Conservation (phyloP, 2,329 filamentous ascomycete genomes). For the Fusarium longipes region DNA sequence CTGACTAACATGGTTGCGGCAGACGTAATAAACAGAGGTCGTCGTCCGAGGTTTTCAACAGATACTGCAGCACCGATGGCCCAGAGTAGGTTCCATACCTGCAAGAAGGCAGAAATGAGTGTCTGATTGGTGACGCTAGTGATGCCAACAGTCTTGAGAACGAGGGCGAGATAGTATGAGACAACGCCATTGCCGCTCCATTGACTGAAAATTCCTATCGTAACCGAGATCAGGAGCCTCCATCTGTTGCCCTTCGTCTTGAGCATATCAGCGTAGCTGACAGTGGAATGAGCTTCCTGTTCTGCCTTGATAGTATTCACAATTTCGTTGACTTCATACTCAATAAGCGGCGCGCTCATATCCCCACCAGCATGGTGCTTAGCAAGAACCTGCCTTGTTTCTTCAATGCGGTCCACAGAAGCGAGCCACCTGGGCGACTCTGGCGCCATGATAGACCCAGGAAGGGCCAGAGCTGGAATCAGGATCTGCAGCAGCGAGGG, state of each 20-base stretch:
- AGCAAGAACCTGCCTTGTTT: not conserved
- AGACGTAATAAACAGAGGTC: not conserved
- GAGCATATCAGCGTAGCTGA: constrained; percentile 11
- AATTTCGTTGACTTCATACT: constrained; percentile 5
- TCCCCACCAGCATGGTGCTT: not conserved
- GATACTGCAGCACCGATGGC: constrained; percentile 2
- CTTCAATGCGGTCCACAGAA: not conserved
- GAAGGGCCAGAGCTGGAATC: not conserved
- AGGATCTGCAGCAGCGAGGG: not conserved
- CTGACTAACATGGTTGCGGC: not conserved
- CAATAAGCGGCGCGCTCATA: not conserved
- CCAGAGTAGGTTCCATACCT: constrained; percentile 10
- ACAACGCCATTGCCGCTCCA: constrained; percentile 16
- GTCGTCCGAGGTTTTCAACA: not conserved
- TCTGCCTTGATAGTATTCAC: not conserved
- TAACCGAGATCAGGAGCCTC: not conserved
- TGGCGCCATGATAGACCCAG: not conserved
- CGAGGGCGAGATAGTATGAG: constrained; percentile 11
- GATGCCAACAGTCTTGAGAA: not conserved
- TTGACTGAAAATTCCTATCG: not conserved
- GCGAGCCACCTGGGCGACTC: constrained; percentile 19
- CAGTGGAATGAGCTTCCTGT: not conserved
- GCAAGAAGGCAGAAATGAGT: not conserved
- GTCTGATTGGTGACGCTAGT: constrained; percentile 6
- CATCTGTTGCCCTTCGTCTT: constrained; percentile 9